phyloP scores from a whole-genome alignment of 768 basidiomycete species.

The Amyloporia xantha region DNA sequence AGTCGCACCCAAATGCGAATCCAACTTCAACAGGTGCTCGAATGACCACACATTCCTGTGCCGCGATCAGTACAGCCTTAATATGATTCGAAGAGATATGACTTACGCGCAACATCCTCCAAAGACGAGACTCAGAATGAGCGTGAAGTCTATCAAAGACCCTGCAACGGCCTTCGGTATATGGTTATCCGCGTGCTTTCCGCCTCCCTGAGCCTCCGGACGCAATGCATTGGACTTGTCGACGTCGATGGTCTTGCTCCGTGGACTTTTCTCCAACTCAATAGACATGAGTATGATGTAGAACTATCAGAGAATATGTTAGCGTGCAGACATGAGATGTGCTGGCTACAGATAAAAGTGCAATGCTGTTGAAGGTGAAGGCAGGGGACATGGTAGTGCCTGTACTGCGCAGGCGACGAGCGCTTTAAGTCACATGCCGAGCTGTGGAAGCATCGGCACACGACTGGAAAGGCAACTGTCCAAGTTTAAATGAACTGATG shows the following conservation, averaged over 20 bases:
- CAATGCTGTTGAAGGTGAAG: too few species aligned
- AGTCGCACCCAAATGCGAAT: constrained; percentile 56
- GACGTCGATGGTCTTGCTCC: not conserved
- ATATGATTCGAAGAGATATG: not conserved
- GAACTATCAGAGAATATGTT: not conserved
- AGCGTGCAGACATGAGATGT: not conserved
- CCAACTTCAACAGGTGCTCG: constrained; percentile 64
- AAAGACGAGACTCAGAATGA: constrained; percentile 56
- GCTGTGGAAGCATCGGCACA: too few species aligned
- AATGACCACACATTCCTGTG: constrained; percentile 71
- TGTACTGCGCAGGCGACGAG: too few species aligned
- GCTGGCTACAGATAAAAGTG: too few species aligned
- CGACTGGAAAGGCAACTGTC: too few species aligned
- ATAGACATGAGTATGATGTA: not conserved
- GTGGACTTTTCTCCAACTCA: not conserved
- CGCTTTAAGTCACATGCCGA: too few species aligned
- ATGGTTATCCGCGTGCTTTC: not conserved
- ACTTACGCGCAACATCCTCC: constrained; percentile 82
- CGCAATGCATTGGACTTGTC: not conserved
- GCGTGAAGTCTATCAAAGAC: constrained; percentile 30
- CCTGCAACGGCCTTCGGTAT: constrained; percentile 16
- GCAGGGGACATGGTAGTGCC: too few species aligned
- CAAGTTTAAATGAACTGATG: too few species aligned
- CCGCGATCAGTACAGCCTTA: not conserved
- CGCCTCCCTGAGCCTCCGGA: not conserved